Conservation (phyloP, 495 filamentous ascomycete genomes). For the Filosporella fistucella region DNA sequence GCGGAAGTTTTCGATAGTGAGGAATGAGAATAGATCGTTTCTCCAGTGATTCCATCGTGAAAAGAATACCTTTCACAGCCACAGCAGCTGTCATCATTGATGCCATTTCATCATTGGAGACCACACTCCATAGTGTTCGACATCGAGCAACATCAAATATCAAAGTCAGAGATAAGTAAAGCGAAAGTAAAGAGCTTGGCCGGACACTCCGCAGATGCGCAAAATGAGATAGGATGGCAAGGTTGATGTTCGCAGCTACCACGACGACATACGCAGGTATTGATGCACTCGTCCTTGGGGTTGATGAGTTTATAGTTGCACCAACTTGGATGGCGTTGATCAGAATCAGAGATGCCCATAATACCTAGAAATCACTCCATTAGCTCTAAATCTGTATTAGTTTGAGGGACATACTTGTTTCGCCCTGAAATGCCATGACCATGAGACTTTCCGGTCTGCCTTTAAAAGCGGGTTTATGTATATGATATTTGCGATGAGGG, state of each 20-base stretch:
- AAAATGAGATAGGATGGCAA: not conserved
- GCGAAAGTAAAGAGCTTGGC: conserved; percentile 31
- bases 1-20: conserved; percentile 2
- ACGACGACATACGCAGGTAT: not conserved
- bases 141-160: conserved; percentile 34
- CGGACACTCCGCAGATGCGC: conserved; percentile 31
- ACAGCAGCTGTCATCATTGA: conserved; percentile 39
- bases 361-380: not conserved
- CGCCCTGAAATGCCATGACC: no score
- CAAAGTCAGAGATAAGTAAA: conserved; percentile 33
- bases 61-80: conserved; percentile 38
- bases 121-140: conserved; percentile 31
- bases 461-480: not conserved
- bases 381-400: not conserved
- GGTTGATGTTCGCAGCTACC: not conserved
- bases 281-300: not conserved
- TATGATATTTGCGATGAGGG: not conserved
- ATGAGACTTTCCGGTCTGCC: no score
- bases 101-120: conserved; percentile 9
- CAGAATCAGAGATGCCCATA: not conserved
- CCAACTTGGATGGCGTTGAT: not conserved
- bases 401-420: not conserved
- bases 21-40: conserved; percentile 28
- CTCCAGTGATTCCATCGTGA: conserved; percentile 45
- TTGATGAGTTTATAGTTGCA: not conserved